Percentiles rank a stretch among this genome's conserved stretches.
phyloP scores from a whole-genome alignment of 2,329 filamentous ascomycete species.

The Neoascochyta sp. region DNA sequence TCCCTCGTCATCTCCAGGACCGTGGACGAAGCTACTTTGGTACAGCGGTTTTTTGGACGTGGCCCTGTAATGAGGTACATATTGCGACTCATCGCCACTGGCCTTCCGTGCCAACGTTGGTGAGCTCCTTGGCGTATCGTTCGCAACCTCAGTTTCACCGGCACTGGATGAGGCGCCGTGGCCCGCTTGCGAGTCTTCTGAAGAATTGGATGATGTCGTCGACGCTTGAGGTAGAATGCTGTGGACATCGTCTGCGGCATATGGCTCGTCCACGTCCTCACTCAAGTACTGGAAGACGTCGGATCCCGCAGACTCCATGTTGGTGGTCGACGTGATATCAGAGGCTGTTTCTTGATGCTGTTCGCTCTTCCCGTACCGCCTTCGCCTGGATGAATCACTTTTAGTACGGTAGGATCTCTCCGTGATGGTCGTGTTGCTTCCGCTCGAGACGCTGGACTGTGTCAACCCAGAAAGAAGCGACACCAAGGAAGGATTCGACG shows the following conservation, averaged over 20 bases:
- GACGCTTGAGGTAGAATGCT: slow-evolving; percentile 14
- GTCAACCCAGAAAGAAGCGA: slow-evolving; percentile 44
- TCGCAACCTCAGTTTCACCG: slow-evolving; percentile 13
- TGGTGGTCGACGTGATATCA: slow-evolving; percentile 9
- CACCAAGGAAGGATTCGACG: slow-evolving; percentile 42
- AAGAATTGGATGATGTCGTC: slow-evolving; percentile 20
- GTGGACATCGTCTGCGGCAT: slow-evolving; percentile 7
- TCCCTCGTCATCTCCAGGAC: slow-evolving; percentile 16
- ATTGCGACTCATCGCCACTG: slow-evolving; percentile 8
- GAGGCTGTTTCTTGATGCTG: too few species aligned
- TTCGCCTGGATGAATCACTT: too few species aligned
- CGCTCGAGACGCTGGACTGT: slow-evolving; percentile 42
- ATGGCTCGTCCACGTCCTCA: slow-evolving; percentile 9
- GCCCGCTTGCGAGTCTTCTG: slow-evolving; percentile 14
- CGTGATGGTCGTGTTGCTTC: slow-evolving; percentile 47
- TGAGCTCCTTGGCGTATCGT: slow-evolving; percentile 29
- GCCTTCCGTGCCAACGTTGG: slow-evolving; percentile 23
- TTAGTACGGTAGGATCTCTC: slow-evolving; percentile 43
- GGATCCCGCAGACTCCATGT: slow-evolving; percentile 18
- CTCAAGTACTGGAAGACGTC: slow-evolving; percentile 31
- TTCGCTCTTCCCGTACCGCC: too few species aligned
- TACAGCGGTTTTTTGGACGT: slow-evolving; percentile 28
- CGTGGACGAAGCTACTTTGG: slow-evolving; percentile 32
- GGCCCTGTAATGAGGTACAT: slow-evolving; percentile 11
- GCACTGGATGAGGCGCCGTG: slow-evolving; percentile 20